Conservation (phyloP, 2,329 filamentous ascomycete genomes). For the Diaporthe vaccinii region DNA sequence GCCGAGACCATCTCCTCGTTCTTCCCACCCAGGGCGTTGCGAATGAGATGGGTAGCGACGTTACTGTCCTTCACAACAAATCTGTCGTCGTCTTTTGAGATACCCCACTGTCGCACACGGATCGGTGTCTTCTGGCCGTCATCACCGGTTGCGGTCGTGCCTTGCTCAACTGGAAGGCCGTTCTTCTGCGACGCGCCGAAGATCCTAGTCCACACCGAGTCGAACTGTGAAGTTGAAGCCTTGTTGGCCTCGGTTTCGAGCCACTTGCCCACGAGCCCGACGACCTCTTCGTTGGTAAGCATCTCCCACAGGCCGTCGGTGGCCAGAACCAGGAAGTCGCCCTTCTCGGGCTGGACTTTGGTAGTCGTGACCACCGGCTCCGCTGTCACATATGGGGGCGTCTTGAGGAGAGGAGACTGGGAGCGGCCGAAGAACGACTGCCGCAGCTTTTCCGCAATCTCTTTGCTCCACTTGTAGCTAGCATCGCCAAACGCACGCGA, state of each 20-base stretch:
- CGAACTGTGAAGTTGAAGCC: conserved; percentile 74
- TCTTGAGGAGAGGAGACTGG: conserved; percentile 83
- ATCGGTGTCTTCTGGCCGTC: conserved; percentile 89
- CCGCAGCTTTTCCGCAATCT: conserved; percentile 86
- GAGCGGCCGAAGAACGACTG: conserved; percentile 88
- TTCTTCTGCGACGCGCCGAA: conserved; percentile 65
- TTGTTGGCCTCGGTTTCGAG: conserved; percentile 79
- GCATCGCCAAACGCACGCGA: conserved; percentile 96
- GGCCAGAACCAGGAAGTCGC: conserved; percentile 96
- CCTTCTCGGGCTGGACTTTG: conserved; percentile 87
- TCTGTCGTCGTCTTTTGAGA: conserved; percentile 79
- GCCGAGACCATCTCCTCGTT: conserved; percentile 95
- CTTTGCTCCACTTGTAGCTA: conserved; percentile 93
- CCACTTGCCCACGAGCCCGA: conserved; percentile 97
- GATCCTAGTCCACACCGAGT: conserved; percentile 76
- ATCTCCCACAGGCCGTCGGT: conserved; percentile 99
- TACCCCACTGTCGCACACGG: conserved; percentile 90
- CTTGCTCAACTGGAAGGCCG: conserved; percentile 82
- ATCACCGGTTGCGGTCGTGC: conserved; percentile 56
- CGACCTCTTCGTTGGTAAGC: conserved; percentile 98
- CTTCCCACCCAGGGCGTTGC: conserved; percentile 93
- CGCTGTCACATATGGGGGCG: conserved; percentile 96
- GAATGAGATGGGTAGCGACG: conserved; percentile 92
- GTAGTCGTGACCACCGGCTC: conserved; percentile 96
- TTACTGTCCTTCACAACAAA: conserved; percentile 97